Evolutionary conservation across 2,329 filamentous ascomycete genomes (phyloP).

Genomic region (Xylariaceae sp.): DNA sequence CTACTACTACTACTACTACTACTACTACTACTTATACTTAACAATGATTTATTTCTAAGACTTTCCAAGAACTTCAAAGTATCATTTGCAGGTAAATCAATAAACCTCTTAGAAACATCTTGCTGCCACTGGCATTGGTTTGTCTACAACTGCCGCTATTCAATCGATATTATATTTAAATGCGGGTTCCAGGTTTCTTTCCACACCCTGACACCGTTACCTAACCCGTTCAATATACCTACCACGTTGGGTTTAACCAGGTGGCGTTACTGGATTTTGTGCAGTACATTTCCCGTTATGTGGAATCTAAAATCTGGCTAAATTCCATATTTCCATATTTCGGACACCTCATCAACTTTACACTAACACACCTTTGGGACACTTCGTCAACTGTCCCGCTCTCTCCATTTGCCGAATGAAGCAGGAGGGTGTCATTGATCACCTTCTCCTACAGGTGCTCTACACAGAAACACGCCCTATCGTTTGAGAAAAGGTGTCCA

Average conservation of each 20-base stretch:
- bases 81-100: too few relatives aligned
- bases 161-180: too few relatives aligned
- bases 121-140: too few relatives aligned
- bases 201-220: background rate
- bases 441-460: conserved; percentile 6
- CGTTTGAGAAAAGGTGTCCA: conserved; percentile 27
- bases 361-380: conserved; percentile 1
- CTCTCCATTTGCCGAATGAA: conserved; percentile 29
- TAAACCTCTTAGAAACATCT: too few relatives aligned
- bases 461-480: conserved; percentile 2
- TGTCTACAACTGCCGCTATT: too few relatives aligned
- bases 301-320: conserved; percentile 30
- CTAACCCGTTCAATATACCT: background rate
- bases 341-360: conserved; percentile 10
- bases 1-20: too few relatives aligned
- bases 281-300: conserved; percentile 3
- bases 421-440: conserved; percentile 22
- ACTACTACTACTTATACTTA: too few relatives aligned
- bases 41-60: too few relatives aligned
- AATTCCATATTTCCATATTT: conserved; percentile 23
- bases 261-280: background rate
- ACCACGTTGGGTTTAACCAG: background rate
- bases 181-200: background rate
- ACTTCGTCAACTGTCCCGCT: conserved; percentile 5
- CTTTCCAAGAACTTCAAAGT: too few relatives aligned